These are phyloP conservation scores for Letharia columbiana DNA, from an alignment of 495 filamentous ascomycete species.

Conservation along the genomic window DNA sequence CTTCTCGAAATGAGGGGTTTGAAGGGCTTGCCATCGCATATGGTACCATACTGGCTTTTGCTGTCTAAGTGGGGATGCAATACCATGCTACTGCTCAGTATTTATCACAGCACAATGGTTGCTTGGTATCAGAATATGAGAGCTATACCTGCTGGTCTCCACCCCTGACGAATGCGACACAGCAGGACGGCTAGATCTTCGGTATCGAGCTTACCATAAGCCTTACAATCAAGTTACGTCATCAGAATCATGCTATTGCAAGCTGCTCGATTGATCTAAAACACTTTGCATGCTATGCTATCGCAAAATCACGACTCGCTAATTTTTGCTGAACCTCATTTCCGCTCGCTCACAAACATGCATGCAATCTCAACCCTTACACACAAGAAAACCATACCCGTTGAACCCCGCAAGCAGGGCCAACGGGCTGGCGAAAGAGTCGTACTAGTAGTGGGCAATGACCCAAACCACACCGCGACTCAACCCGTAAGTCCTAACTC, in stretches of 20 bases:
- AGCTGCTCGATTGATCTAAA: not conserved
- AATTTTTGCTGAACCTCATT: not conserved
- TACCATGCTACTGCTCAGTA: not conserved
- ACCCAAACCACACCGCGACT: slow-evolving; percentile 6
- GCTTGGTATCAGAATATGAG: not conserved
- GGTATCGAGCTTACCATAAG: not conserved
- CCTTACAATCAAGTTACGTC: not conserved
- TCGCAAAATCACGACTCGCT: not conserved
- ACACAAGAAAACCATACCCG: not conserved
- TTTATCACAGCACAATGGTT: not conserved
- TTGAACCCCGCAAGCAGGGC: not conserved
- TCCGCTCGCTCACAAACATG: not conserved
- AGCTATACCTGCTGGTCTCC: not conserved
- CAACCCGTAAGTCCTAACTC: slow-evolving; percentile 1
- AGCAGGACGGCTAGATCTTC: not conserved
- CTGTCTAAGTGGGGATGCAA: not conserved
- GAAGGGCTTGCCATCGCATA: not conserved
- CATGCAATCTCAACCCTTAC: slow-evolving; percentile 1
- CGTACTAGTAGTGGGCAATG: slow-evolving; percentile 1
- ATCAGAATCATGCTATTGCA: not conserved
- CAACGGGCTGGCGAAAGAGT: not conserved
- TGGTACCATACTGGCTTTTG: not conserved
- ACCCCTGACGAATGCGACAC: not conserved
- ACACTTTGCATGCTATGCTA: not conserved
- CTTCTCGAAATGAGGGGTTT: not conserved